These are phyloP conservation scores for Suillus fuscotomentosus DNA, from an alignment of 768 basidiomycete genomes.

Conservation along the genomic window DNA sequence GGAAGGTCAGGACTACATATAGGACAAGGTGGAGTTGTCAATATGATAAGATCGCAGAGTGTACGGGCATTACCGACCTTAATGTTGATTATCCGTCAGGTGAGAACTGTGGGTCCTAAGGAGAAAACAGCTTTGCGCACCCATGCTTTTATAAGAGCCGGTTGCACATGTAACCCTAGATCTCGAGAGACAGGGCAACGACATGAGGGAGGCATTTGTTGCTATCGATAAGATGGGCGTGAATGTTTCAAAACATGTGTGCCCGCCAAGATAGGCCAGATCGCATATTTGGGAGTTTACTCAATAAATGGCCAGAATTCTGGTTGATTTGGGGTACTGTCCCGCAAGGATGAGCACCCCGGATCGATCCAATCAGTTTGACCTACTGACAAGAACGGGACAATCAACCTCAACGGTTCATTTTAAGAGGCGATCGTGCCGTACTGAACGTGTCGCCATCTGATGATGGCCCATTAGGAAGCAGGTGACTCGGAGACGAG, in stretches of 20 bases:
- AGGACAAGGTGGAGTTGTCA: conserved; percentile 8
- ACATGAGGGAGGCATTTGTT: conserved; percentile 16
- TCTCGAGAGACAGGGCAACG: conserved; percentile 19
- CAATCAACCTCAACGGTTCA: background rate
- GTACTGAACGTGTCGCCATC: conserved; percentile 4
- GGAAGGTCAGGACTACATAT: conserved; percentile 33
- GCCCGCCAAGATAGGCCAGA: conserved; percentile 18
- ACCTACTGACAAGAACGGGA: conserved; percentile 6
- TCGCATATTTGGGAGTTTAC: conserved; percentile 12
- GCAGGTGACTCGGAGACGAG: conserved; percentile 1
- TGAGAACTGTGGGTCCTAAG: conserved; percentile 33
- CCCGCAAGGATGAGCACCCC: conserved; percentile 13
- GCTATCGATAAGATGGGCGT: conserved; percentile 31
- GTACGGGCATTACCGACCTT: conserved; percentile 30
- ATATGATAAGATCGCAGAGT: conserved; percentile 10
- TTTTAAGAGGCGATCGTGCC: background rate
- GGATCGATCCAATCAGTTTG: background rate
- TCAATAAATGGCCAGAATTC: conserved; percentile 25
- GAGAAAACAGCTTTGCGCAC: conserved; percentile 14
- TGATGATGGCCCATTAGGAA: background rate
- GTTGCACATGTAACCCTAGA: conserved; percentile 16
- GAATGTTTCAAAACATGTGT: conserved; percentile 20
- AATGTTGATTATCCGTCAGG: conserved; percentile 24
- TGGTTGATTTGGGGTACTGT: conserved; percentile 20
- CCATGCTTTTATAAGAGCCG: conserved; percentile 31